These are phyloP conservation scores for Phylloporus sp. DNA, from an alignment of 1,284 basidiomycete genomes.

Conservation along the genomic window DNA sequence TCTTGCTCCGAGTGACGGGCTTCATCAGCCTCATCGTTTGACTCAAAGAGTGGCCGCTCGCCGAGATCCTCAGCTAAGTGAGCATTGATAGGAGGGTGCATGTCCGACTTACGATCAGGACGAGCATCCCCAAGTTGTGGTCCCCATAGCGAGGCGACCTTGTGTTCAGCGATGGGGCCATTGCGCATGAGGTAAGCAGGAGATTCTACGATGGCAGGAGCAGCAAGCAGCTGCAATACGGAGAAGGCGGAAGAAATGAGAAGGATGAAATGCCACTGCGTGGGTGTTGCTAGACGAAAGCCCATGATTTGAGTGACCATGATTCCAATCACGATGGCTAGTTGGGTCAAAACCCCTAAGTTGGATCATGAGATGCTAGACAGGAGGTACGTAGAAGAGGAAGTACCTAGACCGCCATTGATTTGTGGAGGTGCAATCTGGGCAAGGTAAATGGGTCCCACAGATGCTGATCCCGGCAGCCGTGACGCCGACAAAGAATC, in stretches of 20 bases:
- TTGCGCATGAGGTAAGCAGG: conserved; percentile 65
- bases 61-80: conserved; percentile 29
- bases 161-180: conserved; percentile 55
- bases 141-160: conserved; percentile 59
- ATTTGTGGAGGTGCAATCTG: conserved; percentile 79
- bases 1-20: conserved; percentile 19
- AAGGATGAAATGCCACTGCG: conserved; percentile 77
- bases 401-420: conserved; percentile 69
- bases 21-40: conserved; percentile 36
- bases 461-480: conserved; percentile 87
- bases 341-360: conserved; percentile 84
- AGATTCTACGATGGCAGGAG: conserved; percentile 62
- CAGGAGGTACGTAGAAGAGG: not conserved
- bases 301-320: conserved; percentile 77
- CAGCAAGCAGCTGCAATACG: conserved; percentile 59
- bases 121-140: conserved; percentile 15
- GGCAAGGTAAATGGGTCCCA: conserved; percentile 82
- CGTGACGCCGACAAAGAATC: conserved; percentile 78
- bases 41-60: conserved; percentile 52
- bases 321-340: conserved; percentile 85
- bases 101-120: conserved; percentile 29
- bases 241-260: conserved; percentile 66
- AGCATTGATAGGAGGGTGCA: not conserved
- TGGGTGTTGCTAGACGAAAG: conserved; percentile 63
- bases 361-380: conserved; percentile 18